Conservation (phyloP, 306 rosid species). For the Pueraria montana region DNA sequence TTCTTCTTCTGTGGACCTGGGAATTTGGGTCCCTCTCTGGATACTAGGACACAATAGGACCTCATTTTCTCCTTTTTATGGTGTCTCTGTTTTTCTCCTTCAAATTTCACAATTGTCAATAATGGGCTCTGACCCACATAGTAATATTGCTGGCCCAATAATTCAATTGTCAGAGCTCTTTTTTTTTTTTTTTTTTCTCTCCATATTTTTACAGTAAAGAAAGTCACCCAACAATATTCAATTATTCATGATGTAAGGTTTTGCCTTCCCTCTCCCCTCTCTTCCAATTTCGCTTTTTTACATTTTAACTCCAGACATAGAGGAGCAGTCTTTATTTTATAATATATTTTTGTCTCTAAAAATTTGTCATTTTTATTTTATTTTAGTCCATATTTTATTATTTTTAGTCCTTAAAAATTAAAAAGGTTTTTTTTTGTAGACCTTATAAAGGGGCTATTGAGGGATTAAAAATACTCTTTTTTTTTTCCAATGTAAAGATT, state of each 20-base stretch:
- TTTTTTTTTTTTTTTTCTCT: no score
- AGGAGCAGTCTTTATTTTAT: background rate
- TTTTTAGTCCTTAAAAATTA: background rate
- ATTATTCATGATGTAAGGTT: background rate
- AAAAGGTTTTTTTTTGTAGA: background rate
- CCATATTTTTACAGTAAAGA: background rate
- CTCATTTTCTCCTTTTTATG: background rate
- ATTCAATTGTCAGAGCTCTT: background rate
- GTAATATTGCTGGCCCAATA: constrained; percentile 38
- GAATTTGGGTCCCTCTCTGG: constrained; percentile 15
- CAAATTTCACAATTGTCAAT: background rate
- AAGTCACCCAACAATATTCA: background rate
- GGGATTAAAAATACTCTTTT: background rate
- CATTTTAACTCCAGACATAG: no score
- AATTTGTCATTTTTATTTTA: background rate
- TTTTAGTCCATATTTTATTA: background rate
- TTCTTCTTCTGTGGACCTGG: constrained; percentile 12
- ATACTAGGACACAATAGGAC: background rate
- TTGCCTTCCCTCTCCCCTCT: background rate
- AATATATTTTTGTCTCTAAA: background rate
- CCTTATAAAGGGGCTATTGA: background rate
- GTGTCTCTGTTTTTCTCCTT: background rate
- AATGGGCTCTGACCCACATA: constrained; percentile 25
- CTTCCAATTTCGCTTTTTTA: background rate
- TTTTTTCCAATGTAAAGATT: background rate